Conservation (phyloP, 2,329 filamentous ascomycete genomes). For the Sarocladium kiliense region DNA sequence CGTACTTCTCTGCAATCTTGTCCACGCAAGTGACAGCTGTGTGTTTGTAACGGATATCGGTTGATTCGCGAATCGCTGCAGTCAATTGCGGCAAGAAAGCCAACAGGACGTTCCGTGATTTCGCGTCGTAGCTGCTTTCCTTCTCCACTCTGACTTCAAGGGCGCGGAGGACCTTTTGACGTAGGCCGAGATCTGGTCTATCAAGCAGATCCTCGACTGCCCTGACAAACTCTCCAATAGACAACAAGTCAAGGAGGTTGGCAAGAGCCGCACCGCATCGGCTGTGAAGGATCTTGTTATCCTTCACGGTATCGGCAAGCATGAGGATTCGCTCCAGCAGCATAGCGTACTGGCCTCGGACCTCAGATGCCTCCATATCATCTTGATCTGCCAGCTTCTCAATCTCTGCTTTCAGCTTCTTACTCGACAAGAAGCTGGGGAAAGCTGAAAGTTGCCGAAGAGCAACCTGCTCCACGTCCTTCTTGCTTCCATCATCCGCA, state of each 20-base stretch:
- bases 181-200: conserved; percentile 67
- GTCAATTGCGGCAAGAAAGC: conserved; percentile 77
- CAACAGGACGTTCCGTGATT: conserved; percentile 66
- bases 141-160: conserved; percentile 74
- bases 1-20: conserved; percentile 90
- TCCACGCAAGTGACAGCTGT: conserved; percentile 87
- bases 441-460: conserved; percentile 51
- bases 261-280: conserved; percentile 67
- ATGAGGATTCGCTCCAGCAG: conserved; percentile 61
- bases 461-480: conserved; percentile 46
- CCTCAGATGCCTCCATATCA: conserved; percentile 60
- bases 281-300: conserved; percentile 48
- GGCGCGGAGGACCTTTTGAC: conserved; percentile 73
- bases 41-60: conserved; percentile 71
- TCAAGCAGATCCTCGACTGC: conserved; percentile 78
- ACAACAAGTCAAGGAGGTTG: conserved; percentile 76
- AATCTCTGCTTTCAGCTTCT: conserved; percentile 51
- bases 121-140: conserved; percentile 62
- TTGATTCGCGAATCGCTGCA: conserved; percentile 66
- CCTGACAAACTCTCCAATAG: conserved; percentile 83
- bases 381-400: conserved; percentile 52
- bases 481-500: conserved; percentile 36
- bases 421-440: conserved; percentile 53
- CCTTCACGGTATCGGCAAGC: conserved; percentile 60
- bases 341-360: conserved; percentile 63